phyloP scores from a whole-genome alignment of 441 rosid genomes.

The Omphalea diandra region DNA sequence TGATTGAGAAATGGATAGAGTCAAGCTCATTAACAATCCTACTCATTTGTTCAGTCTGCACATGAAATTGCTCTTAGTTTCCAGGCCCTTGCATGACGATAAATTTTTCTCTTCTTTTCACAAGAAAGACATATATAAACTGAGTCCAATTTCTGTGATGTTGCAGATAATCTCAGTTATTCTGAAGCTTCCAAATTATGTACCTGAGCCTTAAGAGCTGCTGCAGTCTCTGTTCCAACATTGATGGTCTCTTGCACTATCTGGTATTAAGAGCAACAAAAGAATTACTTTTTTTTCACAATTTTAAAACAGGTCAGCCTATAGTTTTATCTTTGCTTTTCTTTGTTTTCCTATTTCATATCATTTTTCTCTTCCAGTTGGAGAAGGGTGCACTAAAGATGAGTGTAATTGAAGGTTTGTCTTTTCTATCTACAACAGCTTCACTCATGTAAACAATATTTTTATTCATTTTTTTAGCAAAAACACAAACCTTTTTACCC shows the following conservation, averaged over 20 bases:
- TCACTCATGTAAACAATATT: not conserved
- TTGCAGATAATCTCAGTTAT: conserved; percentile 13
- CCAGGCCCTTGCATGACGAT: conserved; percentile 9
- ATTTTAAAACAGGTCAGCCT: not conserved
- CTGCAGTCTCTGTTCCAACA: conserved; percentile 94
- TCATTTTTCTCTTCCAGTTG: not conserved
- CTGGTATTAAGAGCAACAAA: conserved; percentile 31
- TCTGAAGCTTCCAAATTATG: conserved; percentile 20
- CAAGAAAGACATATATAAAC: conserved; percentile 13
- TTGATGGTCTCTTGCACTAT: conserved; percentile 91
- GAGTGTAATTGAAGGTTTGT: not conserved
- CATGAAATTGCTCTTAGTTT: conserved; percentile 25
- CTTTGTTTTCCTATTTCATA: not conserved
- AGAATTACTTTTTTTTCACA: conserved; percentile 5
- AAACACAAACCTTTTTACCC: conserved; percentile 61
- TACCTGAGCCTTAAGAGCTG: conserved; percentile 96
- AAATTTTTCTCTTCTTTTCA: not conserved
- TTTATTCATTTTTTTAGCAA: not conserved
- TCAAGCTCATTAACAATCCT: conserved; percentile 94
- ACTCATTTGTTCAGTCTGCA: conserved; percentile 98
- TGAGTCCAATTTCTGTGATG: conserved; percentile 12
- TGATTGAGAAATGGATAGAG: conserved; percentile 92
- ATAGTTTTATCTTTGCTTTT: not conserved
- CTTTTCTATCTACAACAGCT: not conserved
- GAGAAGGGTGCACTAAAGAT: not conserved